Base-by-base conservation (phyloP, 1,139 yeast genomes). In the Zygosaccharomyces sapae region DNA sequence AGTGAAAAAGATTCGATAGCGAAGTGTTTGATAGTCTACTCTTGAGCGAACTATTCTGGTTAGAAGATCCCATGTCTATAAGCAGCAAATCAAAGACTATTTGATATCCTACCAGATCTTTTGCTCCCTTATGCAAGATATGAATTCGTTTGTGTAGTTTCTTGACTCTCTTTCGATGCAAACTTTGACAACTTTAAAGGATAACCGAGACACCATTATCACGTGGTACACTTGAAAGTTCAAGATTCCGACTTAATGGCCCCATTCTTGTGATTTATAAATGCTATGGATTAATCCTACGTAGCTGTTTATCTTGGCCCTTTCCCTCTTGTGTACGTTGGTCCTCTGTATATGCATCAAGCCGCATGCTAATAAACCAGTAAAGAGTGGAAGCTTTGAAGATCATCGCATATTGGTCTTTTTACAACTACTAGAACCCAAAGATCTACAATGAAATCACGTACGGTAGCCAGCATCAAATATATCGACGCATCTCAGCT, bases 1-100 rank as follows among this genome's bases (percentile, higher is more conserved):
- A 46, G 44, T 62, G 58, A 52, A 63, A 63, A 48, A 63, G 52
- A 36, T 63, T 63, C 13, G 62, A 57, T 38, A 63, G 49, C 30
- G 66, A 61, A 19, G 64, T 52, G 39, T 52, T 52, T 1, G 65
- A 59, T 27, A 63, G 47, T 29, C 61, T 55, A 35, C 59, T 57
- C 49, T 61, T 63, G 36, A 61, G 45, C 24, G 62, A 55, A 5
- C 55, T 50, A 6, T 55, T 47, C 37, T 55, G 55, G 5, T 54
- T 50, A 35, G 48, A 37, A 27, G 45, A 30, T 18, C 41, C 41
- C 51, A 48, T 45, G 12, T 9, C 7, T 7, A 10, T n/a, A 24
- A 22, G 5, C 25, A 22, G 25, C 5, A 22, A 22, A 22, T 22
- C 7, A 6, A 22, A 6, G 25, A 4, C 25, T 22, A 6, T 5